These are phyloP conservation scores for Fusarium illudens DNA, from an alignment of 2,329 filamentous ascomycete genomes.

Conservation along the genomic window DNA sequence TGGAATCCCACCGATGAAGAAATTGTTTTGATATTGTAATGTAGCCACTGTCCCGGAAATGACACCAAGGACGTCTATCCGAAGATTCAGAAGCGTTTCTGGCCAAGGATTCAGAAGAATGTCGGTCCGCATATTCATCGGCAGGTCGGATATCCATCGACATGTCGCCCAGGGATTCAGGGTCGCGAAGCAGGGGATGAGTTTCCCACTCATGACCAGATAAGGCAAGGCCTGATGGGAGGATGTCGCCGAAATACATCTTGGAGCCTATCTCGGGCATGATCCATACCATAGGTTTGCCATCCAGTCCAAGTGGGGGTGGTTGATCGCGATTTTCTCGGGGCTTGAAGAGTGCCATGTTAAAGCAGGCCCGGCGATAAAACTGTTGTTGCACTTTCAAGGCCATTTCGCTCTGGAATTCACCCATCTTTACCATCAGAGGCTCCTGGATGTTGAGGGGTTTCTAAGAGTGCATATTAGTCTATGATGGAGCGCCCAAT, in stretches of 20 bases:
- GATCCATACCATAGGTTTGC: background rate
- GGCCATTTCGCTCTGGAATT: slow-evolving; percentile 15
- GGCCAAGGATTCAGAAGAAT: background rate
- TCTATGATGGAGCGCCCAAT: background rate
- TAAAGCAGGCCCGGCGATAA: background rate
- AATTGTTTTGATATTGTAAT: background rate
- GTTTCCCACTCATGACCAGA: background rate
- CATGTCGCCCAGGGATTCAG: too few relatives aligned
- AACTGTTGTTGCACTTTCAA: slow-evolving; percentile 14
- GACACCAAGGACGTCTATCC: background rate
- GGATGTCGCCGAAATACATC: background rate
- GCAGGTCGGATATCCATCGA: too few relatives aligned
- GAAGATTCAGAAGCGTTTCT: background rate
- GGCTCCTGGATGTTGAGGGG: slow-evolving; percentile 25
- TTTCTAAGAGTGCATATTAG: slow-evolving; percentile 8
- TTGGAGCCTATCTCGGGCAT: background rate
- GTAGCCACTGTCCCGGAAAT: background rate
- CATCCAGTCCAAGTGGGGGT: background rate
- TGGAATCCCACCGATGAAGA: background rate
- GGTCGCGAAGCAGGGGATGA: too few relatives aligned
- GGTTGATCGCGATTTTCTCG: background rate
- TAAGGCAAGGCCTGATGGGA: background rate
- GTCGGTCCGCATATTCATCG: background rate
- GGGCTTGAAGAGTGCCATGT: background rate
- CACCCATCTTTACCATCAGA: background rate